These are phyloP conservation scores for Solanum appendiculatum DNA, from an alignment of 257 asterid species.

Conservation along the genomic window DNA sequence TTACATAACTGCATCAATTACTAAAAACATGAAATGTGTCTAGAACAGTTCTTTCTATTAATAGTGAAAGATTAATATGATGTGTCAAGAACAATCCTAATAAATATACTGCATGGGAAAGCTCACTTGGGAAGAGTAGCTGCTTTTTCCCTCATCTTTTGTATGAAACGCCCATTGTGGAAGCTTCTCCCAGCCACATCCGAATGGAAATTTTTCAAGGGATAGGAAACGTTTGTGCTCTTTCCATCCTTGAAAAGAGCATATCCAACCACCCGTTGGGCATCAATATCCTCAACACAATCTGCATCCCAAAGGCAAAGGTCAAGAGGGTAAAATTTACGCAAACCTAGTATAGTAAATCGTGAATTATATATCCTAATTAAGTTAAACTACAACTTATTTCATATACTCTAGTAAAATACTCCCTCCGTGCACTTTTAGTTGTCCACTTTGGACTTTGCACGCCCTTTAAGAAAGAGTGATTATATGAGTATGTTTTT, in stretches of 20 bases:
- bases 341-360: neutral
- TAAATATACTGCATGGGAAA: neutral
- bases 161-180: slow-evolving; percentile 44
- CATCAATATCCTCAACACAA: slow-evolving; percentile 45
- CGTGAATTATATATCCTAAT: neutral
- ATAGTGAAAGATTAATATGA: neutral
- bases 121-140: slow-evolving; percentile 35
- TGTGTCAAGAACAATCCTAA: neutral
- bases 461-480: neutral
- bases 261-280: slow-evolving; percentile 47
- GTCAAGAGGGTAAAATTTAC: neutral
- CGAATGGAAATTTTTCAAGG: slow-evolving; percentile 24
- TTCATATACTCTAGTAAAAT: neutral
- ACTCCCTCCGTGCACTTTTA: neutral
- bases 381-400: neutral
- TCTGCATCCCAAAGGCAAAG: slow-evolving; percentile 15
- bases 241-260: slow-evolving; percentile 46
- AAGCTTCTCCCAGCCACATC: slow-evolving; percentile 47
- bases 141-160: slow-evolving; percentile 44
- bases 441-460: neutral
- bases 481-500: neutral
- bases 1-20: neutral
- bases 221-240: slow-evolving; percentile 30
- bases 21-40: neutral
- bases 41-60: neutral